Conservation (phyloP, 768 basidiomycete species). For the Gymnopilus junonius region DNA sequence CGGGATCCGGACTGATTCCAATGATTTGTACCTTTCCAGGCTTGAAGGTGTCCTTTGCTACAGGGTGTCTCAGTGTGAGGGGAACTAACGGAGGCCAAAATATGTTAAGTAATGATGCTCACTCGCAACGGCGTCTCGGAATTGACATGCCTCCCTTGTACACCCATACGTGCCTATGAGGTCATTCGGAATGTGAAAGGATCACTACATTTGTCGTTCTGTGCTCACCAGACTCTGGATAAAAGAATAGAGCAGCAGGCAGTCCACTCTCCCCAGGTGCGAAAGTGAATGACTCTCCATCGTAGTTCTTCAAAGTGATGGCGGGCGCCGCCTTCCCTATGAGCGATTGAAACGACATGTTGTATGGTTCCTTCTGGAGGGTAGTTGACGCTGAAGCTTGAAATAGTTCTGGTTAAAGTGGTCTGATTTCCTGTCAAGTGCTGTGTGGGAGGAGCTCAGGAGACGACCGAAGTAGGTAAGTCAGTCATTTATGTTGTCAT, state of each 20-base stretch:
- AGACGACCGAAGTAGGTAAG: background rate
- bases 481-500: constrained; percentile 12
- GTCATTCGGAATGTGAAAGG: background rate
- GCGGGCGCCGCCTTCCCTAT: constrained; percentile 69
- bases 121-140: constrained; percentile 80
- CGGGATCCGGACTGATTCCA: constrained; percentile 75
- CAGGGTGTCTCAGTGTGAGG: background rate
- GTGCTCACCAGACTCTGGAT: constrained; percentile 64
- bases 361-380: background rate
- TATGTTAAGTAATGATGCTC: constrained; percentile 22
- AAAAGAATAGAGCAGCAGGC: constrained; percentile 81
- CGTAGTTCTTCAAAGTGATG: constrained; percentile 65
- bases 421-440: background rate
- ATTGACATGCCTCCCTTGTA: constrained; percentile 81
- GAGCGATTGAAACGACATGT: constrained; percentile 24
- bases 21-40: constrained; percentile 66
- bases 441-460: background rate
- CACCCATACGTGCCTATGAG: constrained; percentile 70
- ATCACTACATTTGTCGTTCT: no score
- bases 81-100: background rate
- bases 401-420: constrained; percentile 2
- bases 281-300: constrained; percentile 64
- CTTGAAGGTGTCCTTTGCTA: constrained; percentile 71
- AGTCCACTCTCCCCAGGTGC: constrained; percentile 58
- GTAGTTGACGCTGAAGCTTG: background rate